Evolutionary conservation across 2,329 filamentous ascomycete genomes (phyloP), one percentile per base, ranked within the genome.

Genomic region (Zymoseptoria crescenta): DNA sequence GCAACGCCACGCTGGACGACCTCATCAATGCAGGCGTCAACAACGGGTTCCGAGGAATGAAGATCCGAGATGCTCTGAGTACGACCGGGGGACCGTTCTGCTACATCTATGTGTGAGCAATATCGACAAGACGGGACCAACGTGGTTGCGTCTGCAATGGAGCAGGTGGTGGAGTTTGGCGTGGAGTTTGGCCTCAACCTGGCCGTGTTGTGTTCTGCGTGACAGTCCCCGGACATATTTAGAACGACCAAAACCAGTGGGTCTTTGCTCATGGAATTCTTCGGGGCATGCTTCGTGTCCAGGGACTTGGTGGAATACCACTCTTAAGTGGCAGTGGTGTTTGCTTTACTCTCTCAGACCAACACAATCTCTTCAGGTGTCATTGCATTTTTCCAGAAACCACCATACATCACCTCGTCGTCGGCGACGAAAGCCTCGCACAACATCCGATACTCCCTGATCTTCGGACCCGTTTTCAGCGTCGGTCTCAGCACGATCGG

Each of bases 1-100:
- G 59, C 8, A 62, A 64, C 45, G 52, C 59, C 4, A 64, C 61
- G 2, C 41, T 66, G 45, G 64, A 66, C 20, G 64, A 66, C 51
- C 13, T 60, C 8, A 56, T 66, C 9, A 56, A 66, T 3, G 9
- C 64, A 24, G 64, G 62, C 3, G 58, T 64, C 16, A 59, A 62
- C 24, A 21, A 24, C 16, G 21, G 5, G 8, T 24, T 28, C 21
- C 10, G 13, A 41, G 59, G 59, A 1, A 62, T 64, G 9, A 60
- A 54, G 57, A 60, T 65, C 9, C 35, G 58, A 10, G 64, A 65
- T n/a, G 56, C 59, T 9, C 59, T 62, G 29, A 60, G 59, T 50
- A 65, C 64, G 8, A 29, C 63, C 41, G 51, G 35, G 4, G 62
- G 62, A 9, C 60, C 60, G 10, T 65, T 64, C 28, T 65, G 64